Evolutionary conservation across 345 rosid genomes (phyloP), one percentile per base, ranked within the genome.

Genomic region (Salix arbutifolia): DNA sequence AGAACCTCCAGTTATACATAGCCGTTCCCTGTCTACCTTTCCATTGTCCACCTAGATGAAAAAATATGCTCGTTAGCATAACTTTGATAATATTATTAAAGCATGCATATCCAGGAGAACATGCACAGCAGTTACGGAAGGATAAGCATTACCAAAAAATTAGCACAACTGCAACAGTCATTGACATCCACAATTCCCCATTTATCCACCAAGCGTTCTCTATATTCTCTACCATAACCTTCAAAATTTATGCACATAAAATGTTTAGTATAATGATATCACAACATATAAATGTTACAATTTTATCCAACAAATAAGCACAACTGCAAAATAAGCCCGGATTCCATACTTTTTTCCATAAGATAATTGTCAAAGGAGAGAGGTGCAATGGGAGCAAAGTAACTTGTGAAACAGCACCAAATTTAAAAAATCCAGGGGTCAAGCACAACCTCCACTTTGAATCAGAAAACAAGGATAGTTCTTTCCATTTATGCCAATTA

Each of bases 171-270:
- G 83, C 99, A 96, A 72, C 99, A 96, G 87, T 96, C 99, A 76
- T 92, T 86, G 72, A 96, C 94, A 76, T 96, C 99, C 33, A 91
- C 98, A 79, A 96, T 91, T 64, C 99, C 99, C 99, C 98, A 96
- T 46, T 40, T 79, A 72, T 74, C 77, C 77, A 88, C 75, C 78
- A 96, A 89, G 78, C 99, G 89, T 75, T 96, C 99, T 79, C 98
- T 89, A 84, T 84, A 93, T 85, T 91, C 94, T 79, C 99, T 88
- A 67, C 99, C 99, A 80, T 91, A 96, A 82, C 98, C 98, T 96
- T 83, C 79, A 84, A 79, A 81, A 42, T 42, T 42, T 19, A 44
- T 14, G 23, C 42, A 16, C 38, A 61, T 31, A 42, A 16, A 65
- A 66, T 28, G 61, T 68, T 75, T 70, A 74, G 44, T 52, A 65